Percentiles rank a stretch among this genome's conserved stretches.
phyloP scores from a whole-genome alignment of 768 basidiomycete genomes.

The Mycena maculata region DNA sequence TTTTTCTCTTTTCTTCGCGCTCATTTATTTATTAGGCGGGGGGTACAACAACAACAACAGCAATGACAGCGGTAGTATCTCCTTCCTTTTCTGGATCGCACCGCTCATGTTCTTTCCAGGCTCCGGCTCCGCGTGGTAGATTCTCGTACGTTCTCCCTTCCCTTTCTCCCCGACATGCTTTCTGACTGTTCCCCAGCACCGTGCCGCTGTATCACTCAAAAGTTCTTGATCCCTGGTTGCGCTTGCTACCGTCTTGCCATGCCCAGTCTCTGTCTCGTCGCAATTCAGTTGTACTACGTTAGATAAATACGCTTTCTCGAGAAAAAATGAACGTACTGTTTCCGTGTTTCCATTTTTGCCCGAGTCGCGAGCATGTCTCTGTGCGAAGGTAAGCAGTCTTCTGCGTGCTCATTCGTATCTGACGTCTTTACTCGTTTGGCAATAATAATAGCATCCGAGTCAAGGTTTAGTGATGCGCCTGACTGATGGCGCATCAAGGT shows the following conservation, averaged over 20 bases:
- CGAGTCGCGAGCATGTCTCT: no score
- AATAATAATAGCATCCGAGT: no score
- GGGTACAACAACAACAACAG: no score
- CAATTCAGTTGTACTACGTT: slow-evolving; percentile 15
- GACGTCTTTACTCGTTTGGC: no score
- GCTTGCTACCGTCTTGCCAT: background rate
- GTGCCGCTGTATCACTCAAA: background rate
- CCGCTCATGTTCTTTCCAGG: background rate
- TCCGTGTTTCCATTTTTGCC: background rate
- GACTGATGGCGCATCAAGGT: no score
- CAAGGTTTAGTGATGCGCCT: no score
- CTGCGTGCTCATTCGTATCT: no score
- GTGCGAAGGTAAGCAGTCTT: no score
- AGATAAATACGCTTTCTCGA: slow-evolving; percentile 24
- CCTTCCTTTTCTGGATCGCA: no score
- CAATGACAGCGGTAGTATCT: no score
- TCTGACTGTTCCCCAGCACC: no score
- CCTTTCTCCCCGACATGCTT: background rate
- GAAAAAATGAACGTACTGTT: slow-evolving; percentile 14
- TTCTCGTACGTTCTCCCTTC: background rate
- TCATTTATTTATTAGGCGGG: background rate
- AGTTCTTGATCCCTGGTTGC: slow-evolving; percentile 22
- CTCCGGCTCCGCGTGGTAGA: slow-evolving; percentile 9
- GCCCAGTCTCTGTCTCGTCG: slow-evolving; percentile 3
- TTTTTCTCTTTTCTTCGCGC: slow-evolving; percentile 28